phyloP scores from a whole-genome alignment of 805 yeast species.

The Sugiyamaella qingdaonensis region DNA sequence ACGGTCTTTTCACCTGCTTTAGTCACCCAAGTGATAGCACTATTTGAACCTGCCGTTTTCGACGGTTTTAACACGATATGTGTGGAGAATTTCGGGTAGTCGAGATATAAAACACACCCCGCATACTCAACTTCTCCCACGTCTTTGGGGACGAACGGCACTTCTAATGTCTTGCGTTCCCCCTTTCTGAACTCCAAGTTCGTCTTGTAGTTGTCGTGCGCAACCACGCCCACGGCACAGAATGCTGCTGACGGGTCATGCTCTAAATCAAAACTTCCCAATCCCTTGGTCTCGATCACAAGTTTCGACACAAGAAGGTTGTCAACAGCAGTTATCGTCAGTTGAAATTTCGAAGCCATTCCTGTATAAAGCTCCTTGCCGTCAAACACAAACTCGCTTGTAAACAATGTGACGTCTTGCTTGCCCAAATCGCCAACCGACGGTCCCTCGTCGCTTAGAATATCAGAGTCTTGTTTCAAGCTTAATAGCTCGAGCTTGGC shows the following conservation, averaged over 20 bases:
- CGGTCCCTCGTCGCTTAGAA: background rate
- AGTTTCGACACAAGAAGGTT: constrained; percentile 3
- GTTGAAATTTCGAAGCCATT: constrained; percentile 17
- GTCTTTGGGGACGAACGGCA: constrained; percentile 22
- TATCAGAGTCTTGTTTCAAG: background rate
- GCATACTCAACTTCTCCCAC: constrained; percentile 26
- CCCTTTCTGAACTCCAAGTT: constrained; percentile 22
- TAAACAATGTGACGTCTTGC: constrained; percentile 9
- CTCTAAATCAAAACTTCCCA: constrained; percentile 9
- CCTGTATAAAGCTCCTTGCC: constrained; percentile 19
- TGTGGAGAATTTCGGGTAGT: constrained; percentile 1
- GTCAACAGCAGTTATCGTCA: constrained; percentile 15
- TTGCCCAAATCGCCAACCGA: background rate
- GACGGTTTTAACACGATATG: background rate
- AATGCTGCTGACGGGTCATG: constrained; percentile 11
- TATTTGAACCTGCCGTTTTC: background rate
- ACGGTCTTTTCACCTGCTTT: background rate
- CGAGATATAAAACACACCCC: constrained; percentile 2
- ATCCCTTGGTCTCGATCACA: constrained; percentile 10
- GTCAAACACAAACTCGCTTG: constrained; percentile 20
- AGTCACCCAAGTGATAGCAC: background rate
- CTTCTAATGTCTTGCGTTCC: constrained; percentile 26
- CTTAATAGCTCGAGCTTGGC: constrained; percentile 1
- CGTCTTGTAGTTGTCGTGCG: constrained; percentile 9
- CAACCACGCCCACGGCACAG: constrained; percentile 2